phyloP scores from a whole-genome alignment of 495 filamentous ascomycete species.

The Penicillium paxilli region DNA sequence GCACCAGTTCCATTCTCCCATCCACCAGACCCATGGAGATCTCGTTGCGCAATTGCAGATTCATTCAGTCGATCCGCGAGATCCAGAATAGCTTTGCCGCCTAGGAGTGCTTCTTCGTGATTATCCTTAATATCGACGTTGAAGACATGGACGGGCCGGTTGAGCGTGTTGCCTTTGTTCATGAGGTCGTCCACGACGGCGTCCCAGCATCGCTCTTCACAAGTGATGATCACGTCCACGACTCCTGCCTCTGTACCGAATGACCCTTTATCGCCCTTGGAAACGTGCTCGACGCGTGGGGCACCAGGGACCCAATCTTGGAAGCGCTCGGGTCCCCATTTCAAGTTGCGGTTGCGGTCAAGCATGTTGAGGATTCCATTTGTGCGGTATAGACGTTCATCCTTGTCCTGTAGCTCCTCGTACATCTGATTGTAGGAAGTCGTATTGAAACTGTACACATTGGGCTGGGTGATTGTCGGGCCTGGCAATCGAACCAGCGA shows the following conservation, averaged over 20 bases:
- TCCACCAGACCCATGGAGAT: slow-evolving; percentile 55
- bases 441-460: slow-evolving; percentile 95
- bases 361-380: slow-evolving; percentile 97
- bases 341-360: slow-evolving; percentile 84
- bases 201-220: slow-evolving; percentile 98
- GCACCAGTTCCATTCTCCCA: slow-evolving; percentile 70
- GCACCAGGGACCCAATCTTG: slow-evolving; percentile 93
- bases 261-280: slow-evolving; percentile 65
- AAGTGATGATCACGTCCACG: slow-evolving; percentile 94
- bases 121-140: slow-evolving; percentile 99
- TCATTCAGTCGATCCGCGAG: slow-evolving; percentile 83
- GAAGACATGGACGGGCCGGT: slow-evolving; percentile 92
- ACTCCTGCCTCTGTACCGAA: slow-evolving; percentile 85
- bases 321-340: slow-evolving; percentile 95
- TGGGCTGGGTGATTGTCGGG: slow-evolving; percentile 86
- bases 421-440: slow-evolving; percentile 92
- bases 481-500: slow-evolving; percentile 93
- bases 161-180: slow-evolving; percentile 76
- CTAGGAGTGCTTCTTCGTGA: slow-evolving; percentile 90
- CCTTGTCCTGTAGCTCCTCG: slow-evolving; percentile 79
- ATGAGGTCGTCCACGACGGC: slow-evolving; percentile 94
- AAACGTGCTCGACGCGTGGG: slow-evolving; percentile 64
- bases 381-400: slow-evolving; percentile 81
- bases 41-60: slow-evolving; percentile 76
- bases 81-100: slow-evolving; percentile 89